A percentile compares a stretch with the other conserved stretches of the same genome.
Evolutionary conservation across 495 filamentous ascomycete genomes (phyloP).

Genomic region (Hypoxylon subgilvum): DNA sequence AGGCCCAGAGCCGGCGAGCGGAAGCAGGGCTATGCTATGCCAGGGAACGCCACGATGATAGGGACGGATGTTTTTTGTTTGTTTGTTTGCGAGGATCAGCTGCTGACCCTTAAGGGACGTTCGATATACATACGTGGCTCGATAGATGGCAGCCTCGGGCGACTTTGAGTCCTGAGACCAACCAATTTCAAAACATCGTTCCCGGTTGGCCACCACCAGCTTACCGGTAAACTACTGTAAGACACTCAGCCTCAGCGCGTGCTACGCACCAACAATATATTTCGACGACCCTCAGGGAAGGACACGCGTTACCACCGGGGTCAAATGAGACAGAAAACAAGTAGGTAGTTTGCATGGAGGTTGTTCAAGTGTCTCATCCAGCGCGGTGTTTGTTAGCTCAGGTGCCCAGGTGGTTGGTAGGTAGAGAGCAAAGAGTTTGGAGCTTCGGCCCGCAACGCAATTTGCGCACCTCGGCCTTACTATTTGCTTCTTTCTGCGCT

Average conservation of each 20-base stretch:
- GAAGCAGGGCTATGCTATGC: slow-evolving; percentile 21
- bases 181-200: slow-evolving; percentile 11
- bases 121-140: slow-evolving; percentile 37
- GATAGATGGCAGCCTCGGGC: slow-evolving; percentile 31
- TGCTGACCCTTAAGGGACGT: slow-evolving; percentile 27
- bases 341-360: slow-evolving; percentile 1
- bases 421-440: background rate
- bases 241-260: slow-evolving; percentile 37
- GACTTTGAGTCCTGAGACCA: slow-evolving; percentile 23
- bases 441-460: slow-evolving; percentile 5
- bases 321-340: too few species aligned
- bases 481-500: background rate
- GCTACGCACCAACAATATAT: slow-evolving; percentile 21
- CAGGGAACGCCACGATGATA: slow-evolving; percentile 21
- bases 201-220: slow-evolving; percentile 14
- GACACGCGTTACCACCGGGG: slow-evolving; percentile 32
- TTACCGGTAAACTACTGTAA: slow-evolving; percentile 23
- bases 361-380: slow-evolving; percentile 19
- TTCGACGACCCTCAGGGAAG: slow-evolving; percentile 18
- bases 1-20: slow-evolving; percentile 11
- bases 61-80: slow-evolving; percentile 3
- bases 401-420: slow-evolving; percentile 9
- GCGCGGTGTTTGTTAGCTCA: background rate
- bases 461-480: slow-evolving; percentile 2
- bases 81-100: slow-evolving; percentile 11